phyloP scores from a whole-genome alignment of 2,329 filamentous ascomycete species.

The Calonectria leucothoes region DNA sequence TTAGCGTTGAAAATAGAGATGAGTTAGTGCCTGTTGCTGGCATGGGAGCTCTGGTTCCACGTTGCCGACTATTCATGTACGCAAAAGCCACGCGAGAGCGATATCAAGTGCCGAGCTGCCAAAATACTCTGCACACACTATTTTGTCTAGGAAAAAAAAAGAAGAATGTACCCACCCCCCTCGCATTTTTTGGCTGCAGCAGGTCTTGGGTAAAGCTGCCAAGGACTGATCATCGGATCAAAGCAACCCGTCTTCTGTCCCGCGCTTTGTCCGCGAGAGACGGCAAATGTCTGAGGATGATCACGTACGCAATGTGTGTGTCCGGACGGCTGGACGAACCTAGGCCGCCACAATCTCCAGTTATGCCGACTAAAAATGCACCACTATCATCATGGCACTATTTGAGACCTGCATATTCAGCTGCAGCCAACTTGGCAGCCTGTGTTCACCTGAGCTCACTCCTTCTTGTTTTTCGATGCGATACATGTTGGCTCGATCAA shows the following conservation, averaged over 20 bases:
- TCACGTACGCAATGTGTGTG: neutral
- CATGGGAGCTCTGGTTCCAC: neutral
- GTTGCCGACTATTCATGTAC: neutral
- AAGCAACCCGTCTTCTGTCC: neutral
- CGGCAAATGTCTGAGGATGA: neutral
- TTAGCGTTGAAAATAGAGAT: slow-evolving; percentile 2
- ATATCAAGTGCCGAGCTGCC: neutral
- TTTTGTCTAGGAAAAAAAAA: too few species aligned
- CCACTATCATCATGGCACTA: neutral
- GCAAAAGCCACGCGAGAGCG: neutral
- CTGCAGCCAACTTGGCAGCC: neutral
- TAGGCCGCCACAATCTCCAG: neutral
- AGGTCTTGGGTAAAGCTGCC: neutral
- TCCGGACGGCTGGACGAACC: neutral
- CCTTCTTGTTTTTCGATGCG: neutral
- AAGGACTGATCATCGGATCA: neutral
- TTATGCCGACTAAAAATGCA: neutral
- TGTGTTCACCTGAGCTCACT: neutral
- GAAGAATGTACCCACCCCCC: neutral
- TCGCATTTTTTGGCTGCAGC: neutral
- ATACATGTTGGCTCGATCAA: neutral
- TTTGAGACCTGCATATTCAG: neutral
- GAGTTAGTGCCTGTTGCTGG: neutral
- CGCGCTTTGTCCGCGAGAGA: neutral
- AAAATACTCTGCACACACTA: too few species aligned